phyloP scores from a whole-genome alignment of 208 protist genomes.

The Leishmania tropica region DNA sequence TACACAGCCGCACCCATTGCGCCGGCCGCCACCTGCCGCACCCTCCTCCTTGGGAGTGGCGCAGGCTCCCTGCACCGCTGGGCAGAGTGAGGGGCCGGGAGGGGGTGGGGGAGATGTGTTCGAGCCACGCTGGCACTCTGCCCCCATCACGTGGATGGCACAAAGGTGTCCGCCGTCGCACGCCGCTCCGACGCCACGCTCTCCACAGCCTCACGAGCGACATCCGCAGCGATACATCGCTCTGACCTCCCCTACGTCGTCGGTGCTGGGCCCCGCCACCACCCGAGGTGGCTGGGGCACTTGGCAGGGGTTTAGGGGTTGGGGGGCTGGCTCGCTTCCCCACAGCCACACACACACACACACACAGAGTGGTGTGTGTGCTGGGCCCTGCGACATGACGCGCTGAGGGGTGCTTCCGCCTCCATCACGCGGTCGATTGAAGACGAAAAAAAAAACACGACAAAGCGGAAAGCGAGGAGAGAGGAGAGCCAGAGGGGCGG shows the following conservation, averaged over 20 bases:
- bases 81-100: neutral
- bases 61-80: neutral
- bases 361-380: neutral
- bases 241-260: neutral
- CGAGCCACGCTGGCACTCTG: neutral
- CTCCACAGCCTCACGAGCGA: neutral
- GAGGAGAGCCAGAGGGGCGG: neutral
- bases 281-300: neutral
- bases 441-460: neutral
- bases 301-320: neutral
- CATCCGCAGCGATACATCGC: neutral
- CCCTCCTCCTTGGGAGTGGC: neutral
- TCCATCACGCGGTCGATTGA: neutral
- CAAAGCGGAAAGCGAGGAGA: slow-evolving; percentile 6
- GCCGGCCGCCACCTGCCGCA: no score
- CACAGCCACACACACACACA: neutral
- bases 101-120: neutral
- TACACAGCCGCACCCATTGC: neutral
- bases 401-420: neutral
- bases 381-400: neutral
- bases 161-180: no score
- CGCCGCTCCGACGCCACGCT: neutral
- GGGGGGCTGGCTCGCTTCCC: neutral
- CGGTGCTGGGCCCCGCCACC: neutral
- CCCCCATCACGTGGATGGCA: no score